A percentile compares a stretch with the other conserved stretches of the same genome.
Evolutionary conservation across 1,139 yeast genomes (phyloP).

Genomic region (Zhuliangozyma parablackwelliae): DNA sequence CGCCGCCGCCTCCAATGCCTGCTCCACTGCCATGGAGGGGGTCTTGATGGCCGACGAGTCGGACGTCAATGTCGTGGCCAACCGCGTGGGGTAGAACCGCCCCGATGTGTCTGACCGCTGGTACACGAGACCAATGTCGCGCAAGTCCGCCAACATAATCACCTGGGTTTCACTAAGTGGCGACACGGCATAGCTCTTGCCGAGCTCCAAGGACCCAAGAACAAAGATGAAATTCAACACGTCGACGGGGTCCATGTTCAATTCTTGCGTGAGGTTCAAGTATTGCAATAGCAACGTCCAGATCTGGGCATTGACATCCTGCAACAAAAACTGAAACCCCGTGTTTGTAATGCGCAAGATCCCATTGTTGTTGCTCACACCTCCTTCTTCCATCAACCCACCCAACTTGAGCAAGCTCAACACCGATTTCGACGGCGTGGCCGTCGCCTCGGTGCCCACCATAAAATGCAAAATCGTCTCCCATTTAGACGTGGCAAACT

Average conservation of each 20-base stretch:
- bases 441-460: conserved; percentile 83
- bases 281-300: conserved; percentile 92
- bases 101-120: conserved; percentile 59
- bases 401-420: conserved; percentile 65
- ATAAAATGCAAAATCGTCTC: conserved; percentile 92
- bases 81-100: conserved; percentile 82
- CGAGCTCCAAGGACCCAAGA: conserved; percentile 87
- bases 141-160: conserved; percentile 81
- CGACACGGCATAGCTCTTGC: conserved; percentile 73
- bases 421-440: conserved; percentile 66
- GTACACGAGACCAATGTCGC: conserved; percentile 89
- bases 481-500: conserved; percentile 85
- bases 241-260: conserved; percentile 94
- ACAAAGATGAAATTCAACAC: conserved; percentile 89
- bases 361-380: conserved; percentile 21
- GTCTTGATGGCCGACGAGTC: conserved; percentile 68
- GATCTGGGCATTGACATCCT: conserved; percentile 89
- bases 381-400: conserved; percentile 65
- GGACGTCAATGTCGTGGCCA: conserved; percentile 87
- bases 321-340: conserved; percentile 90
- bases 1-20: conserved; percentile 42
- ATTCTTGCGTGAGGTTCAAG: conserved; percentile 74
- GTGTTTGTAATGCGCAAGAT: conserved; percentile 74
- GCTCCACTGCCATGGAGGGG: conserved; percentile 67
- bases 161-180: conserved; percentile 77